phyloP scores from a whole-genome alignment of 306 rosid genomes.

The Cicer bijugum region DNA sequence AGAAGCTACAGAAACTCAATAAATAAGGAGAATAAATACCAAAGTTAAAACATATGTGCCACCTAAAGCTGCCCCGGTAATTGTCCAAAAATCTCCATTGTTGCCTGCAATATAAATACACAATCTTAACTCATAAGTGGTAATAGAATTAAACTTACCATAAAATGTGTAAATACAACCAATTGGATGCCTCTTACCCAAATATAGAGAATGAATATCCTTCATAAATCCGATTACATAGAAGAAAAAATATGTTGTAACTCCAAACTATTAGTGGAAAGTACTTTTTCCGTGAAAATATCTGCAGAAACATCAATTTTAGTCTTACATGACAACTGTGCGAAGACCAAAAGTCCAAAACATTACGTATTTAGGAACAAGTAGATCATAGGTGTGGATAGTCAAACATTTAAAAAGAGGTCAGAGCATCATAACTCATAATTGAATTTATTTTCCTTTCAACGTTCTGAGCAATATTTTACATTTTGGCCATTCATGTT shows the following conservation, averaged over 20 bases:
- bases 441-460: constrained; percentile 12
- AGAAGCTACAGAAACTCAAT: constrained; percentile 32
- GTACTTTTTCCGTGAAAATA: constrained; percentile 66
- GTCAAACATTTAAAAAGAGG: not conserved
- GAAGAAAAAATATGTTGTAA: constrained; percentile 83
- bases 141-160: constrained; percentile 31
- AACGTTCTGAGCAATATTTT: constrained; percentile 2
- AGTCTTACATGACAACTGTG: constrained; percentile 34
- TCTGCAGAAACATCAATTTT: constrained; percentile 56
- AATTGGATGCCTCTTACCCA: constrained; percentile 72
- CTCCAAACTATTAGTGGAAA: constrained; percentile 74
- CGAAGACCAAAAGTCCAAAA: constrained; percentile 25
- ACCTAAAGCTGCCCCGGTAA: constrained; percentile 86
- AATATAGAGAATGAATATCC: constrained; percentile 82
- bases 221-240: constrained; percentile 84
- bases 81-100: constrained; percentile 76
- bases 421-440: not conserved
- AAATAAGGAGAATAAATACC: constrained; percentile 58
- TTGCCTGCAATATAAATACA: constrained; percentile 56
- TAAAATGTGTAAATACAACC: constrained; percentile 40
- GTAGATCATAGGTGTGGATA: not conserved
- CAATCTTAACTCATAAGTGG: constrained; percentile 13
- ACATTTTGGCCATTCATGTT: constrained; percentile 3
- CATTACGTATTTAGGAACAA: constrained; percentile 6
- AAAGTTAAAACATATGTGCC: constrained; percentile 98